These are phyloP conservation scores for Warburgia ugandensis DNA, from an alignment of 164 flowering plant genomes.

Conservation along the genomic window DNA sequence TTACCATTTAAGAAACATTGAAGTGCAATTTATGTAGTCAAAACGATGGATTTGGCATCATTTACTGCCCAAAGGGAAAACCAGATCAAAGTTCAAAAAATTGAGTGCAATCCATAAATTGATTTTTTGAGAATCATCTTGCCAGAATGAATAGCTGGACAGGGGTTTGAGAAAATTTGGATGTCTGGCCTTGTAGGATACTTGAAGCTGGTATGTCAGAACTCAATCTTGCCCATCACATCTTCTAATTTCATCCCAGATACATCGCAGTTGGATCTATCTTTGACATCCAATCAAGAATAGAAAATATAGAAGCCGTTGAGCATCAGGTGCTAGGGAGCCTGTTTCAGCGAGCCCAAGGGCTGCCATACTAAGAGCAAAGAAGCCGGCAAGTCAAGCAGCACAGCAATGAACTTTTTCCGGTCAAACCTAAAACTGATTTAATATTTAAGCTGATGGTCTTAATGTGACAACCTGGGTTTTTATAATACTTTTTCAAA, in stretches of 20 bases:
- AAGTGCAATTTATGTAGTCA: too few species aligned
- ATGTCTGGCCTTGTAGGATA: slow-evolving; percentile 45
- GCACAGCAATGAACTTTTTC: too few species aligned
- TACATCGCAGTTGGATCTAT: slow-evolving; percentile 38
- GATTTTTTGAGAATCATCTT: too few species aligned
- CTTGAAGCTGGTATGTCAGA: slow-evolving; percentile 39
- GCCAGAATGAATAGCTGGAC: slow-evolving; percentile 31
- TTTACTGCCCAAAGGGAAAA: too few species aligned
- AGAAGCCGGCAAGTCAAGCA: slow-evolving; percentile 29
- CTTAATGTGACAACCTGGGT: too few species aligned
- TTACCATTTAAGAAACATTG: too few species aligned
- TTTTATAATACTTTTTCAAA: too few species aligned
- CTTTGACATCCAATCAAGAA: slow-evolving; percentile 37
- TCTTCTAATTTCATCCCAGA: slow-evolving; percentile 29
- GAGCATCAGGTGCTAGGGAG: slow-evolving; percentile 35
- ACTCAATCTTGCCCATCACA: slow-evolving; percentile 41
- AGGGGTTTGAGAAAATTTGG: slow-evolving; percentile 36
- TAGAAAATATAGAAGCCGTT: slow-evolving; percentile 33
- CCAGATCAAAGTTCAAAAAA: too few species aligned
- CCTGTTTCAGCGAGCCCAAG: slow-evolving; percentile 35
- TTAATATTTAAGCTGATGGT: too few species aligned
- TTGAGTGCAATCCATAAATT: too few species aligned
- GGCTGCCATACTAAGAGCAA: slow-evolving; percentile 38
- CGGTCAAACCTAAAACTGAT: too few species aligned
- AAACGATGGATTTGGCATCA: too few species aligned